These are phyloP conservation scores for Tuber microsphaerosporum DNA, from an alignment of 495 filamentous ascomycete genomes.

Conservation along the genomic window DNA sequence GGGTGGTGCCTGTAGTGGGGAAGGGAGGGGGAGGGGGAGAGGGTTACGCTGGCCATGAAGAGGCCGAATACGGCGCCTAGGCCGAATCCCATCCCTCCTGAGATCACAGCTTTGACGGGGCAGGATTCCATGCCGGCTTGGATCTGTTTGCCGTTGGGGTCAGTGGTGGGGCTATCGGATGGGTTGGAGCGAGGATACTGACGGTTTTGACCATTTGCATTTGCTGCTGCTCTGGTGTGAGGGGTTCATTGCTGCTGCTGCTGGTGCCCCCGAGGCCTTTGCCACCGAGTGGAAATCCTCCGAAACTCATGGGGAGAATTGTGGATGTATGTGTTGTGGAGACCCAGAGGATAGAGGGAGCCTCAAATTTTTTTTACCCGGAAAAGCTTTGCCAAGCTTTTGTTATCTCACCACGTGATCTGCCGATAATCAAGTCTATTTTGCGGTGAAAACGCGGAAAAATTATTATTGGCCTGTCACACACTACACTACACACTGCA, in stretches of 20 bases:
- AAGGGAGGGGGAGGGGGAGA: conserved; percentile 8
- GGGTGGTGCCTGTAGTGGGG: conserved; percentile 30
- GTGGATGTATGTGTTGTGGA: conserved; percentile 22
- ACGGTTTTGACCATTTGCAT: conserved; percentile 38
- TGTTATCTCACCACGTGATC: conserved; percentile 19
- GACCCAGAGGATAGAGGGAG: conserved; percentile 11
- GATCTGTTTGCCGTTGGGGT: conserved; percentile 51
- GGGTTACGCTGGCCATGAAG: conserved; percentile 73
- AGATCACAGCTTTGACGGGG: conserved; percentile 70
- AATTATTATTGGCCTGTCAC: neutral
- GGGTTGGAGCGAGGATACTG: neutral
- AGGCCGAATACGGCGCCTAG: conserved; percentile 87
- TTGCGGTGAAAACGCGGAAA: neutral
- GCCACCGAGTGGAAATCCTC: conserved; percentile 34
- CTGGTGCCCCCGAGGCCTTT: conserved; percentile 25
- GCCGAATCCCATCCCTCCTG: conserved; percentile 80
- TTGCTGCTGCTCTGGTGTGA: conserved; percentile 38
- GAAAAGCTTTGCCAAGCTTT: conserved; percentile 28
- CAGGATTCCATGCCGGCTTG: conserved; percentile 81
- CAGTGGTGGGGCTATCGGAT: conserved; percentile 4
- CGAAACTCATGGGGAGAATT: conserved; percentile 32
- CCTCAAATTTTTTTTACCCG: conserved; percentile 26
- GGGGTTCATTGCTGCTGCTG: conserved; percentile 18
- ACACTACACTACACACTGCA: neutral
- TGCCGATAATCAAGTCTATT: neutral